Conservation (phyloP, 352 stramenopile species). For the Phytophthora fragariae region DNA sequence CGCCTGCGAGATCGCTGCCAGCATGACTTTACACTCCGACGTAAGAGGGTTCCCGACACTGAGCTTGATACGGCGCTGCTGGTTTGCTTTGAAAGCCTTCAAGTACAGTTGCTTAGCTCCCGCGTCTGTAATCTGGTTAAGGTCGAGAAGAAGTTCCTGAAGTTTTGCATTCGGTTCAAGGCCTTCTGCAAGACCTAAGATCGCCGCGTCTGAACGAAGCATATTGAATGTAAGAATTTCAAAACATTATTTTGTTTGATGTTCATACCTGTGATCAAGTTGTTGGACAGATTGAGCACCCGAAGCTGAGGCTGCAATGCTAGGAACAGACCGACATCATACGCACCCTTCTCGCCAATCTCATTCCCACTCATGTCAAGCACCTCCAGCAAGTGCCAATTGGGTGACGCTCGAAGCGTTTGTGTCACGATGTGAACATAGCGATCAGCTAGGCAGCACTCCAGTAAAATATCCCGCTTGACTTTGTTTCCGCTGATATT, state of each 20-base stretch:
- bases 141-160: constrained; percentile 56
- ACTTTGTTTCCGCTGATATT: constrained; percentile 38
- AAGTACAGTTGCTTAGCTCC: constrained; percentile 59
- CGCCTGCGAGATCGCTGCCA: constrained; percentile 59
- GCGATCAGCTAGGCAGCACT: constrained; percentile 41
- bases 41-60: constrained; percentile 54
- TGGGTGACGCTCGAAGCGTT: constrained; percentile 33
- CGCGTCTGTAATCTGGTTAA: constrained; percentile 61
- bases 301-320: constrained; percentile 47
- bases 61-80: constrained; percentile 51
- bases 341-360: constrained; percentile 46
- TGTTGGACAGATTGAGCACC: constrained; percentile 58
- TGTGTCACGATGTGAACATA: constrained; percentile 25
- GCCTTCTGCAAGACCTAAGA: constrained; percentile 50
- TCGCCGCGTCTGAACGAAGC: constrained; percentile 40
- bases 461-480: constrained; percentile 34
- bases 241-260: not conserved
- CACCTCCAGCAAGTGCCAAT: constrained; percentile 44
- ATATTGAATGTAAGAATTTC: not conserved
- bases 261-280: constrained; percentile 54
- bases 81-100: constrained; percentile 54
- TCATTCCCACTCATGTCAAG: constrained; percentile 69
- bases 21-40: constrained; percentile 56
- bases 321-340: constrained; percentile 55
- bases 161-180: constrained; percentile 53